A percentile compares a stretch with the other conserved stretches of the same genome.
Conservation (phyloP, 139 green algal species). For the Chlorella sp. region DNA sequence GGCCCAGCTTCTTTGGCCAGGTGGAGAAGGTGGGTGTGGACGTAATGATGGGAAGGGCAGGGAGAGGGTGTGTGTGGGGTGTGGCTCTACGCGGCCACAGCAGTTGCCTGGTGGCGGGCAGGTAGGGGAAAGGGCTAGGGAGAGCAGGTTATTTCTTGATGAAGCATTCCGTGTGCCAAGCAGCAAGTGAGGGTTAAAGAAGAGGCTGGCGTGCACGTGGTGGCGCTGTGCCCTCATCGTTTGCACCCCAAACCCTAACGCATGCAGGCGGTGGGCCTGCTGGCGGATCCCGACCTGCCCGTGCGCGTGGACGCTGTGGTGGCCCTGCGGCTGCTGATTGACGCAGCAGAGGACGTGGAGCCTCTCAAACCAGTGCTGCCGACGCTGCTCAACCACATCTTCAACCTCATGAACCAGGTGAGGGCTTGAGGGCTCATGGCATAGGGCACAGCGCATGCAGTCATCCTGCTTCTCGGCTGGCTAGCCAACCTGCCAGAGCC, state of each 20-base stretch:
- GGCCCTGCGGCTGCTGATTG: slow-evolving; percentile 82
- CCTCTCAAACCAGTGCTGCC: slow-evolving; percentile 75
- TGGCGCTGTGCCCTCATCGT: too few relatives aligned
- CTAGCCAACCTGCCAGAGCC: too few relatives aligned
- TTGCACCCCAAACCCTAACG: too few relatives aligned
- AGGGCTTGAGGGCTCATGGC: too few relatives aligned
- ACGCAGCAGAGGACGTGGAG: slow-evolving; percentile 65
- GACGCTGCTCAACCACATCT: slow-evolving; percentile 78
- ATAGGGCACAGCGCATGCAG: too few relatives aligned
- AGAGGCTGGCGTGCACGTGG: too few relatives aligned
- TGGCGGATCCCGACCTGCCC: slow-evolving; percentile 82
- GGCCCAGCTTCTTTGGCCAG: slow-evolving; percentile 60
- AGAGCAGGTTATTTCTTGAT: too few relatives aligned
- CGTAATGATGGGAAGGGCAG: background rate
- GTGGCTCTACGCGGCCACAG: background rate
- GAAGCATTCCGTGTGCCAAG: too few relatives aligned
- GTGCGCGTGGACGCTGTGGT: slow-evolving; percentile 82
- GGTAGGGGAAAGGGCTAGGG: too few relatives aligned
- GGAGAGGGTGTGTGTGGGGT: background rate
- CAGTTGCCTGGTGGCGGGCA: too few relatives aligned
- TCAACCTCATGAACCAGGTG: slow-evolving; percentile 86
- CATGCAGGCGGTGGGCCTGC: slow-evolving; percentile 28
- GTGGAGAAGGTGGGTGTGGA: slow-evolving; percentile 45
- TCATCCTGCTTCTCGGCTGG: too few relatives aligned
- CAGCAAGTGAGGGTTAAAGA: too few relatives aligned